These are phyloP conservation scores for Yamadazyma diospyri DNA, from an alignment of 1,139 yeast species.

Conservation along the genomic window DNA sequence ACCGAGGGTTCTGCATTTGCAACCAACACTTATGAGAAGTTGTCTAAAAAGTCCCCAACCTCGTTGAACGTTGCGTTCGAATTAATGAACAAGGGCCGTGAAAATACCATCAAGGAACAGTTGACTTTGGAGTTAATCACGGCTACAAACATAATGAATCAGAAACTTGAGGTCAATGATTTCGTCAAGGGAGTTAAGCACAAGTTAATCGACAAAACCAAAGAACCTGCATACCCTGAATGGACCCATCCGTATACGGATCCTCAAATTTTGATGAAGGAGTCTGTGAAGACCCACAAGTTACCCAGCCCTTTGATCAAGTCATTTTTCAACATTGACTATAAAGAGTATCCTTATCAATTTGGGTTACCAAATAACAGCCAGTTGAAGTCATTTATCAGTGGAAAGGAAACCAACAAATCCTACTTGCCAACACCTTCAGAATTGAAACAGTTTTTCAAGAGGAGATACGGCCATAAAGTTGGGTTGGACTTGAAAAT, in stretches of 20 bases:
- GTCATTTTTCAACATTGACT: constrained; percentile 49
- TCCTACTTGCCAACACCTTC: constrained; percentile 63
- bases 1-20: constrained; percentile 67
- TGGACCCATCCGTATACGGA: constrained; percentile 40
- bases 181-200: constrained; percentile 77
- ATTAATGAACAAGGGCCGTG: constrained; percentile 60
- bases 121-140: constrained; percentile 70
- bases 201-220: constrained; percentile 63
- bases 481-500: constrained; percentile 63
- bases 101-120: constrained; percentile 60
- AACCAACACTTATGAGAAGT: constrained; percentile 48
- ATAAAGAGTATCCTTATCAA: constrained; percentile 63
- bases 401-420: constrained; percentile 62
- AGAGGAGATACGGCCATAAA: constrained; percentile 46
- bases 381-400: constrained; percentile 55
- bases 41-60: constrained; percentile 67
- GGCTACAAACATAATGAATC: constrained; percentile 70
- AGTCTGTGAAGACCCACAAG: constrained; percentile 28
- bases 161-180: constrained; percentile 53
- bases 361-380: constrained; percentile 77
- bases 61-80: constrained; percentile 74
- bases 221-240: constrained; percentile 46
- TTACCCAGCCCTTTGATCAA: constrained; percentile 40
- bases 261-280: constrained; percentile 19
- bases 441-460: constrained; percentile 64